These are phyloP conservation scores for Citrus unshiu DNA, from an alignment of 345 rosid species.

Conservation along the genomic window DNA sequence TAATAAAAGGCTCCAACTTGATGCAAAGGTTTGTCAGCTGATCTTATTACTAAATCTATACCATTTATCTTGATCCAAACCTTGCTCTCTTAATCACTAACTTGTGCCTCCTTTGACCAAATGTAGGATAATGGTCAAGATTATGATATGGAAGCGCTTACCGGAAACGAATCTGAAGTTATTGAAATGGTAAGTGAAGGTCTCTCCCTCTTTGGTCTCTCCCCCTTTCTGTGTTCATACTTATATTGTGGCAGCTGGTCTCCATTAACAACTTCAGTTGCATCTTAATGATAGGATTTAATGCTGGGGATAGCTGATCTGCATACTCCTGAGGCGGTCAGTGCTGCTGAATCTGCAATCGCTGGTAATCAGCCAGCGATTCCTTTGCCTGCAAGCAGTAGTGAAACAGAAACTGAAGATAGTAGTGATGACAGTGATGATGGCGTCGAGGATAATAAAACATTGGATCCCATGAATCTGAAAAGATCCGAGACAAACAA, in stretches of 20 bases:
- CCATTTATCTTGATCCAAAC: neutral
- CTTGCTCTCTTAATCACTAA: neutral
- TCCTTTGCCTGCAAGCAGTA: constrained; percentile 25
- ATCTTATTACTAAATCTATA: neutral
- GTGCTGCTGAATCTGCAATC: constrained; percentile 81
- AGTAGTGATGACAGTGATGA: constrained; percentile 18
- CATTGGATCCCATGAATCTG: neutral
- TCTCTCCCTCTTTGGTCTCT: neutral
- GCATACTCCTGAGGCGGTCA: constrained; percentile 76
- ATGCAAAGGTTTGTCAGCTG: constrained; percentile 43
- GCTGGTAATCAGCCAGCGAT: constrained; percentile 30
- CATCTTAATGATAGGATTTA: constrained; percentile 49
- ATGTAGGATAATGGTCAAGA: constrained; percentile 49
- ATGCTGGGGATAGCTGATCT: constrained; percentile 94
- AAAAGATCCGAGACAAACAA: constrained; percentile 11
- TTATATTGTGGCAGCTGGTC: neutral
- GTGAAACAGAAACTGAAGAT: constrained; percentile 40
- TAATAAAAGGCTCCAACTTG: constrained; percentile 53
- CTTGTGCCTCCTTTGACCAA: neutral
- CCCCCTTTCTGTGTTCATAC: neutral
- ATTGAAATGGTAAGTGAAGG: constrained; percentile 61
- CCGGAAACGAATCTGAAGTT: constrained; percentile 64
- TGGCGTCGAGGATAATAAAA: neutral
- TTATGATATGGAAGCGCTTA: constrained; percentile 65
- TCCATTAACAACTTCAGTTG: neutral